Evolutionary conservation across 176 grass and related monocot genomes (phyloP), one percentile per base, ranked within the genome.

Genomic region (Avena atlantica): DNA sequence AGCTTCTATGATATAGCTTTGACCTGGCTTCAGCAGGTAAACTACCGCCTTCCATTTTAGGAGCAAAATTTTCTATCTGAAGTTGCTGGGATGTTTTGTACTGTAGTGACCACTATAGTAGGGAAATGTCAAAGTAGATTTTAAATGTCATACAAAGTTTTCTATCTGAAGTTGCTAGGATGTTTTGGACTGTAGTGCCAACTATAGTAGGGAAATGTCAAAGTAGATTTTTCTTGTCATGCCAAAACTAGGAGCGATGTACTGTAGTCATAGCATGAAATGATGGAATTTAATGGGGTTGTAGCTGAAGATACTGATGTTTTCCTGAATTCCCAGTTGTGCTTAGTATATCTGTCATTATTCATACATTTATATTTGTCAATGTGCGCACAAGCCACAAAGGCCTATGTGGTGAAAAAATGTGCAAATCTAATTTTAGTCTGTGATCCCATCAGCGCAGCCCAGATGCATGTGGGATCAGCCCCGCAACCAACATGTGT

Each of bases 21-120:
- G 53, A 85, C 53, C 51, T 99, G 97, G 97, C 93, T 99, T 76
- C 94, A 99, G 84, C 97, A 99, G 97, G 97, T 96, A 91, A 71
- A 60, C 47, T 70, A 70, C 60, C 68, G 83, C 85, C 37, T 84
- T 40, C 36, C 44, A 55, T 79, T 91, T 72, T 84, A 83, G 72
- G 48, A 69, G 63, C 51, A 11, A 49, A 5, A 12, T 40, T 78
- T 74, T 87, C 4, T 62, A 72, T 74, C 52, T 69, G 50, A 83
- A 83, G 9, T 78, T 52, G 2, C 2, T 80, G 53, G 44, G 16
- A 75, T 81, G 58, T 51, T 84, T 42, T 52, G 25, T 23, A 52
- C 47, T 27, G n/a, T 11, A 84, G 45, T 23, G n/a, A 44, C 29
- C 68, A 52, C 16, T 52, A 69, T 80, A 77, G 57, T n/a, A 80